Evolutionary conservation across 2,329 filamentous ascomycete genomes (phyloP), one percentile per base, ranked within the genome.

Genomic region (Rosellinia necatrix): DNA sequence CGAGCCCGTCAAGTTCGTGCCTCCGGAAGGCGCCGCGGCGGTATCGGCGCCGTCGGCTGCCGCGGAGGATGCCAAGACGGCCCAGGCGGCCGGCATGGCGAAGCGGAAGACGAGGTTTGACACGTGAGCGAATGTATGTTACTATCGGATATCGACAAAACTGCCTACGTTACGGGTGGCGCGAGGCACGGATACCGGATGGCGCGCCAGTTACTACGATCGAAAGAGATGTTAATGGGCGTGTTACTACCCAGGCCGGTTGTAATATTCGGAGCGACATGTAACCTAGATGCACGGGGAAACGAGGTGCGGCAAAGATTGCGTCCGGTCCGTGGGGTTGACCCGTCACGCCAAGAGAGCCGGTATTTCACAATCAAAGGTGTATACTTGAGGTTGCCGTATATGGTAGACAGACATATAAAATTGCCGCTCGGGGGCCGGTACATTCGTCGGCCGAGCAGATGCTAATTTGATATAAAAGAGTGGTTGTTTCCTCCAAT

Each of bases 1-100:
- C 0, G 72, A 73, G 22, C 68, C 74, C 1, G 71, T 84, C 1
- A 80, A 82, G 13, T 85, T 85, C 70, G 81, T 83, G n/a, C n/a
- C n/a, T n/a, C n/a, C n/a, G n/a, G n/a, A n/a, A n/a, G n/a, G n/a
- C n/a, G n/a, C n/a, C n/a, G n/a, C n/a, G 15, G 52, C 73, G 6
- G 64, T 53, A 12, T 43, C 32, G 62, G 56, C 37, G 67, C 62
- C 50, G 63, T 64, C 17, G 67, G 73, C 61, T 73, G 73, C 62
- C 29, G 27, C 27, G n/a, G 47, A 50, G 24, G 56, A 58, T 13
- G 10, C 34, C 3, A 56, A 30, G 41, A 44, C 44, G 3, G 10
- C 25, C n/a, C 50, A 51, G 29, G 44, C 10, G 25, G 7, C 49
- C 13, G 42, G 50, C n/a, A 52, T 49, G 25, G 65, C 60, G 22